Percentiles rank a stretch among this genome's conserved stretches.
Conservation (phyloP, 1,139 yeast species). For the Hansenula lynferdii region DNA sequence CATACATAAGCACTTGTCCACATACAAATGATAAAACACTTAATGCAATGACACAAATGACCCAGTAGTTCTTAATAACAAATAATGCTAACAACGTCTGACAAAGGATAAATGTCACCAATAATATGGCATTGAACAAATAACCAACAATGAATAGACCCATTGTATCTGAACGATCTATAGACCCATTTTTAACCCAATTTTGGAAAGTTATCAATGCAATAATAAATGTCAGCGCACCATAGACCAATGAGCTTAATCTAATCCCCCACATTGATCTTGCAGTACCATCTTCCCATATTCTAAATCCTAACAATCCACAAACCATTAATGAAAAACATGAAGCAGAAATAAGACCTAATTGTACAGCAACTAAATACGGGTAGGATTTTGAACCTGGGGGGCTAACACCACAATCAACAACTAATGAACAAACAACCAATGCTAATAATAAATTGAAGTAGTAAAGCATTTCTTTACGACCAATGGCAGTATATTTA, state of each 20-base stretch:
- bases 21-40: conserved; percentile 72
- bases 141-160: conserved; percentile 68
- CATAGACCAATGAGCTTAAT: conserved; percentile 43
- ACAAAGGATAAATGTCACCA: conserved; percentile 58
- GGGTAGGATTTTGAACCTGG: conserved; percentile 74
- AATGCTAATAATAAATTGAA: conserved; percentile 57
- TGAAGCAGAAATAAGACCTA: conserved; percentile 67
- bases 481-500: conserved; percentile 91
- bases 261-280: conserved; percentile 58
- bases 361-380: conserved; percentile 77
- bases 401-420: conserved; percentile 91
- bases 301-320: conserved; percentile 78
- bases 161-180: conserved; percentile 44
- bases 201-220: conserved; percentile 67
- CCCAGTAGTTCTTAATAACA: conserved; percentile 78
- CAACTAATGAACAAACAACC: conserved; percentile 62
- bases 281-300: conserved; percentile 90
- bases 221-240: conserved; percentile 61
- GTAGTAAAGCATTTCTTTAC: conserved; percentile 78
- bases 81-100: conserved; percentile 68
- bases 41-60: conserved; percentile 71
- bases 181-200: conserved; percentile 42
- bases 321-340: conserved; percentile 66
- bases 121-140: conserved; percentile 61
- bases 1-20: conserved; percentile 76